A percentile compares a stretch with the other conserved stretches of the same genome.
phyloP scores from a whole-genome alignment of 768 basidiomycete genomes.

The Termitomyces sp. region DNA sequence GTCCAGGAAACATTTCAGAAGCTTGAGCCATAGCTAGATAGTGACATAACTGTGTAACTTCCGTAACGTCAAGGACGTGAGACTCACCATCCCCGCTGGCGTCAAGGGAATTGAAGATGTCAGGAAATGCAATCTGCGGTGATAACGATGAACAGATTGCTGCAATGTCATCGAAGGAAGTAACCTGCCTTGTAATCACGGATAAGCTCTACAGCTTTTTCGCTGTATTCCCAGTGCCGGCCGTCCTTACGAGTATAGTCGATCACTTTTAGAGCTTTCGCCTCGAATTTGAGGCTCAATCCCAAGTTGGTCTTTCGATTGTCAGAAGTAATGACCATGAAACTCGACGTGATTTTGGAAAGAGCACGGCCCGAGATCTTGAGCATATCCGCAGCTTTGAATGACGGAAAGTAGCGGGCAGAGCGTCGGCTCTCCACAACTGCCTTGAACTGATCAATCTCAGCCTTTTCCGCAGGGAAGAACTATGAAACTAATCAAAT shows the following conservation, averaged over 20 bases:
- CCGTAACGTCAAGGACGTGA: background rate
- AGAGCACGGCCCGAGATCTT: slow-evolving; percentile 74
- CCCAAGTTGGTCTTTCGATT: slow-evolving; percentile 85
- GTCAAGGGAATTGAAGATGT: slow-evolving; percentile 73
- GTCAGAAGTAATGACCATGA: slow-evolving; percentile 80
- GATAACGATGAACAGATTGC: background rate
- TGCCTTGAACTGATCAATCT: slow-evolving; percentile 72
- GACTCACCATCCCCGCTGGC: slow-evolving; percentile 62
- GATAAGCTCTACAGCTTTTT: slow-evolving; percentile 77
- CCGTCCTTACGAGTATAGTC: slow-evolving; percentile 87
- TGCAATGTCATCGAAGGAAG: background rate
- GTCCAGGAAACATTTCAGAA: slow-evolving; percentile 46
- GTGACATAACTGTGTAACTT: background rate
- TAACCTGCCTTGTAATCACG: slow-evolving; percentile 66
- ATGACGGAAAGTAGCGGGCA: slow-evolving; percentile 71
- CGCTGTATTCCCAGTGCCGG: slow-evolving; percentile 89
- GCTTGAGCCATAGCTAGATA: slow-evolving; percentile 69
- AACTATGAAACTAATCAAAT: slow-evolving; percentile 43
- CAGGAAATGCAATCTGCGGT: slow-evolving; percentile 69
- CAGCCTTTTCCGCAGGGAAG: slow-evolving; percentile 77
- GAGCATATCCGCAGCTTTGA: slow-evolving; percentile 68
- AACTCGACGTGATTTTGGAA: slow-evolving; percentile 88
- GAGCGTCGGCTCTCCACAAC: slow-evolving; percentile 52
- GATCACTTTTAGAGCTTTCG: slow-evolving; percentile 87
- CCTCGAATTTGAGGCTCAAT: slow-evolving; percentile 94